A percentile compares a stretch with the other conserved stretches of the same genome.
phyloP scores from a whole-genome alignment of 805 yeast genomes.

The Cyberlindnera japonica region DNA sequence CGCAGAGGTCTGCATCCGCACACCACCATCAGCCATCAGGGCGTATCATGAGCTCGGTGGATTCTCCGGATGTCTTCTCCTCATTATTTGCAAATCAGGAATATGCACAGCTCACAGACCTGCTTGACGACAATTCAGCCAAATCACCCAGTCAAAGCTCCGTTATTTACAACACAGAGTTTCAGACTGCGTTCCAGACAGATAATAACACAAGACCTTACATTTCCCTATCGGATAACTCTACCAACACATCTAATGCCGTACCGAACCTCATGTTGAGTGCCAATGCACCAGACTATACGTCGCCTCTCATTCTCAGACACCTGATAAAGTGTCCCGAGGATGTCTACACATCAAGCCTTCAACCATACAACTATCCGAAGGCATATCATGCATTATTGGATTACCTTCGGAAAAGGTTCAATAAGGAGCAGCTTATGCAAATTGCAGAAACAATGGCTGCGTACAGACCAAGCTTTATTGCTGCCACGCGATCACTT shows the following conservation, averaged over 20 bases:
- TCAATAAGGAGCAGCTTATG: slow-evolving; percentile 66
- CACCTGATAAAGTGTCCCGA: slow-evolving; percentile 63
- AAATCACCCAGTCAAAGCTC: slow-evolving; percentile 25
- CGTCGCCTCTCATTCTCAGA: slow-evolving; percentile 54
- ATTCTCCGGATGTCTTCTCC: slow-evolving; percentile 28
- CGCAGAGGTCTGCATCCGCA: not conserved
- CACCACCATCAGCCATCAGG: slow-evolving; percentile 3
- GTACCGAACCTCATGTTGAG: slow-evolving; percentile 15
- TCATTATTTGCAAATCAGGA: slow-evolving; percentile 39
- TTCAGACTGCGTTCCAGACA: slow-evolving; percentile 26
- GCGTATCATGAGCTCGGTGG: slow-evolving; percentile 7
- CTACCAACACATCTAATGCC: slow-evolving; percentile 11
- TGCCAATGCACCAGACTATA: slow-evolving; percentile 36
- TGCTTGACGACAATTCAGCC: slow-evolving; percentile 28
- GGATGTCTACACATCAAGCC: slow-evolving; percentile 79
- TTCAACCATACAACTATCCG: slow-evolving; percentile 83
- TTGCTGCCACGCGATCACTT: slow-evolving; percentile 68
- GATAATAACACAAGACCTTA: slow-evolving; percentile 30
- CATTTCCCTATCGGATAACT: slow-evolving; percentile 27
- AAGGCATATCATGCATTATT: slow-evolving; percentile 86
- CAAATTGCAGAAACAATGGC: slow-evolving; percentile 46
- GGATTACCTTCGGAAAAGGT: slow-evolving; percentile 70
- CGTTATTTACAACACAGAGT: slow-evolving; percentile 23
- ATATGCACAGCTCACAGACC: slow-evolving; percentile 38
- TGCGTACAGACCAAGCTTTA: slow-evolving; percentile 68